Percentiles rank a stretch among this genome's conserved stretches.
phyloP scores from a whole-genome alignment of 140 eudicot species.

The Erigeron philadelphicus region DNA sequence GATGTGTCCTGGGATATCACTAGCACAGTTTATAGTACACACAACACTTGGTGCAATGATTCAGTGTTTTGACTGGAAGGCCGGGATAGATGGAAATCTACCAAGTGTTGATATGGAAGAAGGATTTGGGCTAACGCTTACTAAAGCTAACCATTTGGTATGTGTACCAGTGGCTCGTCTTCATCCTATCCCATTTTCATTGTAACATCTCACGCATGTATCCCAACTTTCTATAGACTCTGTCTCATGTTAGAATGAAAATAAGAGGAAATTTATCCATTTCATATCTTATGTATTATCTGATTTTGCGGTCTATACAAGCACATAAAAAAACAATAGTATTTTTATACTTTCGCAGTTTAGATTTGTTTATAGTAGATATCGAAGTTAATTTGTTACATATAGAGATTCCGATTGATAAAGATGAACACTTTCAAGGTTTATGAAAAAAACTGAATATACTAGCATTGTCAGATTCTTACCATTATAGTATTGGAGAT shows the following conservation, averaged over 20 bases:
- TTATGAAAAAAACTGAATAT: background rate
- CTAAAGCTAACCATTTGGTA: conserved; percentile 8
- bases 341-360: background rate
- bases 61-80: background rate
- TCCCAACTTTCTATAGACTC: background rate
- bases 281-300: too few relatives aligned
- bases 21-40: background rate
- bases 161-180: background rate
- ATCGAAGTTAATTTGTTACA: too few relatives aligned
- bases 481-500: background rate
- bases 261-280: too few relatives aligned
- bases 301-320: too few relatives aligned
- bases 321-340: too few relatives aligned
- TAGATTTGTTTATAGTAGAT: background rate
- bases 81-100: conserved; percentile 6
- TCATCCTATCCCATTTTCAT: background rate
- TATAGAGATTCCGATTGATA: too few relatives aligned
- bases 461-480: too few relatives aligned
- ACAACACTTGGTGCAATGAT: conserved; percentile 2
- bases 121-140: background rate
- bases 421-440: too few relatives aligned
- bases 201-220: background rate
- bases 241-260: too few relatives aligned
- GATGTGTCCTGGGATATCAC: background rate
- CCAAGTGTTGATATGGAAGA: conserved; percentile 2